phyloP scores from a whole-genome alignment of 2,329 filamentous ascomycete species.

The Tolypocladium inflatum region DNA sequence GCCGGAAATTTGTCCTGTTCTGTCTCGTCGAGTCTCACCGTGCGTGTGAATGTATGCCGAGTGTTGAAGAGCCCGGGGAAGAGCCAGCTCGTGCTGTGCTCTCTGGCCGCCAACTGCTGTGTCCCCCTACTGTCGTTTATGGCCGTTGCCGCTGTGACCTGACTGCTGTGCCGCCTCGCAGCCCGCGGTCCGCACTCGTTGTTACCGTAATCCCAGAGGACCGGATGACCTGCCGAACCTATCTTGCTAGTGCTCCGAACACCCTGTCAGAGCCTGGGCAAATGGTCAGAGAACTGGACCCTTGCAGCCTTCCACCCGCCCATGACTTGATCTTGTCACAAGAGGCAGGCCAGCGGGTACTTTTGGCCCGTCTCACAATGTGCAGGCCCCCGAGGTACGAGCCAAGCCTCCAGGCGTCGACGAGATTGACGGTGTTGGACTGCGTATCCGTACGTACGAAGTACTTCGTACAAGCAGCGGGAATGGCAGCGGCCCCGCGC shows the following conservation, averaged over 20 bases:
- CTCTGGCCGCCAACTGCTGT: neutral
- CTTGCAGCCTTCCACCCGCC: conserved; percentile 2
- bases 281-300: conserved; percentile 3
- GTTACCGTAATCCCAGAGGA: conserved; percentile 3
- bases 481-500: neutral
- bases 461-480: neutral
- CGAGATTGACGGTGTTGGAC: neutral
- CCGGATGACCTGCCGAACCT: conserved; percentile 10
- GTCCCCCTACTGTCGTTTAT: too few species aligned
- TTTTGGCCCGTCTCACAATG: conserved; percentile 1
- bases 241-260: conserved; percentile 8
- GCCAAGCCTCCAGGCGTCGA: neutral
- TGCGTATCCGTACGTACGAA: too few species aligned
- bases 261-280: conserved; percentile 4
- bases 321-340: neutral
- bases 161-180: neutral
- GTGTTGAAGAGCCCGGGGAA: neutral
- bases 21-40: neutral
- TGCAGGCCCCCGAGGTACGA: neutral
- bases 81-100: neutral
- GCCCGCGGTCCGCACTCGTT: neutral
- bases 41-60: neutral
- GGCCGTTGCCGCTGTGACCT: neutral
- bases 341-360: conserved; percentile 3
- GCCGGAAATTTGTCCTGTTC: too few species aligned